phyloP scores from a whole-genome alignment of 176 grass and related monocot genomes.

The Bolboschoenus planiculmis region DNA sequence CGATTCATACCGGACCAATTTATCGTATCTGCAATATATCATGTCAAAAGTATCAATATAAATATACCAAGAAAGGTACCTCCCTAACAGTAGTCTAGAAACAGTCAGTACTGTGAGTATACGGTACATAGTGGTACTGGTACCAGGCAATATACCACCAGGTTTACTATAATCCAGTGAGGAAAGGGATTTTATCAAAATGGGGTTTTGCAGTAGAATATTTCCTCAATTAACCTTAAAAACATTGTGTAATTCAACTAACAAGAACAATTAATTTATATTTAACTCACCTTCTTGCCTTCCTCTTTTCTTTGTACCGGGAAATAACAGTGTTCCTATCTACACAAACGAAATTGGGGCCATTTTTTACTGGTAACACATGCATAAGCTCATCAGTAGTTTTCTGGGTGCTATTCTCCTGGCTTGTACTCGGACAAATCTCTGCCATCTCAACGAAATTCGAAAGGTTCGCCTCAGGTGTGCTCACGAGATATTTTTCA shows the following conservation, averaged over 20 bases:
- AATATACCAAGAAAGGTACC: not conserved
- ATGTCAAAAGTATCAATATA: not conserved
- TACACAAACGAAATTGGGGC: constrained; percentile 35
- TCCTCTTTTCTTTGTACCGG: constrained; percentile 91
- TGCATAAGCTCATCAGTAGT: constrained; percentile 15
- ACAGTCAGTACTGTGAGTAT: not conserved
- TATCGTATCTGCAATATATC: constrained; percentile 59
- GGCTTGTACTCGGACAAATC: constrained; percentile 28
- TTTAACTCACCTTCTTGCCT: constrained; percentile 66
- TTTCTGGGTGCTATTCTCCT: not conserved
- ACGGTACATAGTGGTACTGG: not conserved
- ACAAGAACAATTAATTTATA: not conserved
- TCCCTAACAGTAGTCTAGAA: not conserved
- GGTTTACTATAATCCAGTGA: not conserved
- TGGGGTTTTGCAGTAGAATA: not conserved
- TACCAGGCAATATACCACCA: not conserved
- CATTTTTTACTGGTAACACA: constrained; percentile 28
- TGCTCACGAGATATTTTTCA: constrained; percentile 18
- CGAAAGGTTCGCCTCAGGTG: constrained; percentile 31
- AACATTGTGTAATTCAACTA: not conserved
- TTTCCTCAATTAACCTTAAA: not conserved
- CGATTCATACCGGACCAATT: constrained; percentile 86
- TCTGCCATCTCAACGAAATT: constrained; percentile 38
- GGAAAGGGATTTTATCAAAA: not conserved
- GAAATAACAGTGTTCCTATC: constrained; percentile 67